phyloP scores from a whole-genome alignment of 2,329 filamentous ascomycete genomes.

The Botrytis squamosa region DNA sequence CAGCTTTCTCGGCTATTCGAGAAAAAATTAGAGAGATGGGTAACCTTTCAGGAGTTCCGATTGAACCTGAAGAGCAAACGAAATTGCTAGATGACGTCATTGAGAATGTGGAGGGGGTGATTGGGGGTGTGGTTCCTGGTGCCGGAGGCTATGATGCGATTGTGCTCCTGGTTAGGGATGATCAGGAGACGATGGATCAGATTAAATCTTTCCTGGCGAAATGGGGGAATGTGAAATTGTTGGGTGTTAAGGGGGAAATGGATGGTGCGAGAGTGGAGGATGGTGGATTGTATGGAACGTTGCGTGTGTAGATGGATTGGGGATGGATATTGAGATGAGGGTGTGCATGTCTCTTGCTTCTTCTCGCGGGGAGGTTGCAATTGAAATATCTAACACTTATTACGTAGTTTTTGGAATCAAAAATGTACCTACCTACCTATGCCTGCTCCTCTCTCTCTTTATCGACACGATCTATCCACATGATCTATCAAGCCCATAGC shows the following conservation, averaged over 20 bases:
- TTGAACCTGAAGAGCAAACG: constrained; percentile 86
- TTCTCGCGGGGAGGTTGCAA: too few relatives aligned
- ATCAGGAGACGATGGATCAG: constrained; percentile 58
- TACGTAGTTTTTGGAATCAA: too few relatives aligned
- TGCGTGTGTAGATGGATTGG: not conserved
- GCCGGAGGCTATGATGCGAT: constrained; percentile 93
- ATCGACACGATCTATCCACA: not conserved
- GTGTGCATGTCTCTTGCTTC: too few relatives aligned
- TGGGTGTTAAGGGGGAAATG: constrained; percentile 71
- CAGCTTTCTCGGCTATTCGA: constrained; percentile 53
- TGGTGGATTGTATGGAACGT: constrained; percentile 18
- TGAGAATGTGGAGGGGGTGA: constrained; percentile 49
- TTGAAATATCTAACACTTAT: not conserved
- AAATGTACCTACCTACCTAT: too few relatives aligned
- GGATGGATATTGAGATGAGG: too few relatives aligned
- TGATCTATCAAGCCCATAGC: too few relatives aligned
- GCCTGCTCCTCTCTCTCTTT: too few relatives aligned
- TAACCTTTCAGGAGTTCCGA: constrained; percentile 69
- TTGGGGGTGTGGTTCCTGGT: constrained; percentile 54
- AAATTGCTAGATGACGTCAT: constrained; percentile 75
- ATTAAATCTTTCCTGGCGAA: constrained; percentile 61
- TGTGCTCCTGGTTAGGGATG: constrained; percentile 74
- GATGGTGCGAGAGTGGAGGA: constrained; percentile 58
- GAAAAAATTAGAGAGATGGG: constrained; percentile 76
- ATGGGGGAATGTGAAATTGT: constrained; percentile 70